Base-by-base conservation (phyloP, 2,329 filamentous ascomycete species). In the Kalaharituber pfeilii region DNA sequence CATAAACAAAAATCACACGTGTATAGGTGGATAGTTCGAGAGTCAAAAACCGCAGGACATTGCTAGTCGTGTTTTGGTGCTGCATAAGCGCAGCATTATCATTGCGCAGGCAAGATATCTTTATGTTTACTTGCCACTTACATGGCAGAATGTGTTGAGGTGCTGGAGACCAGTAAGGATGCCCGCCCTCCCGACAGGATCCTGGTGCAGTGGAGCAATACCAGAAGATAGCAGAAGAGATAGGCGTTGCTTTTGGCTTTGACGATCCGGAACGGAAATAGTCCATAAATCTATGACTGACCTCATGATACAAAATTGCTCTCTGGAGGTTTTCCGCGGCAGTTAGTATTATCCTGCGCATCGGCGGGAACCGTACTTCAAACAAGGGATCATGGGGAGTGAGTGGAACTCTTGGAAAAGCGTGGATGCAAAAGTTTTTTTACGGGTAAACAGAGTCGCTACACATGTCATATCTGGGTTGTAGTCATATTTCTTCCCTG, bases 381-480 rank as follows among this genome's bases (percentile, higher is more conserved):
- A n/a, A n/a, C n/a, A n/a, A n/a, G n/a, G n/a, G n/a, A n/a, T n/a
- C n/a, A n/a, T 65, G 64, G 44, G 65, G 71, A 20, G 66, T 69
- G 49, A 36, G 15, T 52, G 20, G n/a, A n/a, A n/a, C n/a, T n/a
- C n/a, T n/a, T n/a, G n/a, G 28, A 36, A 25, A 20, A 15, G 27
- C 22, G 7, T 18, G 27, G 28, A 51, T 15, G 28, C 25, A 25
- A 27, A 18, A 44, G 29, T 44, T 27, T 33, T 42, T 47, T 49
- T 9, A 18, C 30, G 1, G 44, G 18, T 49, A 26, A 26, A 55
- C 64, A 80, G 80, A 76, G n/a, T 73, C 77, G 0, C 70, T 86
- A 47, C 69, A 71, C n/a, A 74, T 86, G 60, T 76, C 76, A 57
- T 79, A 84, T 60, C 72, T 80, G n/a, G n/a, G n/a, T n/a, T n/a